A percentile compares a stretch with the other conserved stretches of the same genome.
These are phyloP conservation scores for Rhodamnia rubescens DNA, from an alignment of 345 rosid genomes.

Conservation along the genomic window DNA sequence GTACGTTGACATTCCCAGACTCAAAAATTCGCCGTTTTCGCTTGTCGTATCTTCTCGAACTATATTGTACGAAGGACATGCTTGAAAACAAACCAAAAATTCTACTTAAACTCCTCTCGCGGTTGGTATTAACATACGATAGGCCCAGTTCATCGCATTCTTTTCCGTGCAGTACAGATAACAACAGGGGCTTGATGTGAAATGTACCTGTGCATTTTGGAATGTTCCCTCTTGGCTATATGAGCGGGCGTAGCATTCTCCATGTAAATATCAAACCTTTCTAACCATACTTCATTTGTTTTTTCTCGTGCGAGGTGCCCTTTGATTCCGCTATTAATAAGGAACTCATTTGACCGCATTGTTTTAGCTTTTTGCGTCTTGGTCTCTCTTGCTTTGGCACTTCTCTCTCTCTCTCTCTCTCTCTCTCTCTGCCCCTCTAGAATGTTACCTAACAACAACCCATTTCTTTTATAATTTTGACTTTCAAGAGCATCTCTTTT, in stretches of 20 bases:
- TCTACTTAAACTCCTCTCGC: neutral
- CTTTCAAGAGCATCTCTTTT: neutral
- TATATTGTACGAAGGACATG: neutral
- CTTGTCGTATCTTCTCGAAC: neutral
- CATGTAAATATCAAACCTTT: neutral
- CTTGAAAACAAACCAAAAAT: neutral
- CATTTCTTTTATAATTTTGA: neutral
- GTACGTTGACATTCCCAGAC: neutral
- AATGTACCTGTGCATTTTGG: neutral
- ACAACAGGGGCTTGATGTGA: neutral
- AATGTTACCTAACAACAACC: neutral
- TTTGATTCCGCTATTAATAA: neutral
- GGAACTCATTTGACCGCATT: neutral
- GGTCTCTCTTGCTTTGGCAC: neutral
- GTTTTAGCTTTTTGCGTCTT: neutral
- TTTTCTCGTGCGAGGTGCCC: neutral
- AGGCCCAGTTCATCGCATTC: neutral
- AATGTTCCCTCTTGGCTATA: neutral
- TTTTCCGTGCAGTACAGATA: neutral
- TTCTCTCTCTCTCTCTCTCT: too few relatives aligned
- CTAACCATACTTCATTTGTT: neutral
- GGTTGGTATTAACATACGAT: neutral
- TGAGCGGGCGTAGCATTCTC: neutral
- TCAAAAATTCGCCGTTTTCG: neutral
- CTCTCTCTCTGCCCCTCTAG: neutral